phyloP scores from a whole-genome alignment of 208 protist genomes.

The Crithidia mellificae region DNA sequence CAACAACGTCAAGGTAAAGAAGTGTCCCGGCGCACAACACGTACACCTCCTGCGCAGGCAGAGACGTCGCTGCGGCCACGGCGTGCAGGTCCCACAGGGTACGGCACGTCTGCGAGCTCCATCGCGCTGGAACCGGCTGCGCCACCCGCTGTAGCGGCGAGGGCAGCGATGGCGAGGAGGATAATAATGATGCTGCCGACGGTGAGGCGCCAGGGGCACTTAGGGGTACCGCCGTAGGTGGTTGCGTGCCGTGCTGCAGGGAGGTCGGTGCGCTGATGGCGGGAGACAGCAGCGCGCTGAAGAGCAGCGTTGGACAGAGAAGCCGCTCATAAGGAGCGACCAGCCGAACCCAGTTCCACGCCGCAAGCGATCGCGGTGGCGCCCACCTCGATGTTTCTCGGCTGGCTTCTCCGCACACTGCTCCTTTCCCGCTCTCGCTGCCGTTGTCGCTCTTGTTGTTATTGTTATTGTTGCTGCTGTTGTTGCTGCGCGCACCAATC shows the following conservation, averaged over 20 bases:
- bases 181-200: no score
- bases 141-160: no score
- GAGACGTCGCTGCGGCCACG: constrained; percentile 38
- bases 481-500: no score
- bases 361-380: constrained; percentile 24
- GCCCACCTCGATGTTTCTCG: background rate
- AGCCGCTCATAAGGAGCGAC: constrained; percentile 58
- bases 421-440: no score
- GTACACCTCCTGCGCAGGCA: constrained; percentile 54
- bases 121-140: constrained; percentile 13
- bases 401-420: background rate
- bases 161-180: no score
- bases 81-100: constrained; percentile 31
- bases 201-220: no score
- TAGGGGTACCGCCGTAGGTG: no score
- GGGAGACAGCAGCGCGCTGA: constrained; percentile 52
- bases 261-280: constrained; percentile 15
- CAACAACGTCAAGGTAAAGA: constrained; percentile 51
- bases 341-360: constrained; percentile 36
- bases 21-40: constrained; percentile 50
- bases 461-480: background rate
- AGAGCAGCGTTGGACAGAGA: constrained; percentile 62
- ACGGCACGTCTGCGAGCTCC: constrained; percentile 28
- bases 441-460: background rate
- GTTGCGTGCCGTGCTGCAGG: constrained; percentile 19